These are phyloP conservation scores for Simmondsia chinensis DNA, from an alignment of 148 eudicot species.

Conservation along the genomic window DNA sequence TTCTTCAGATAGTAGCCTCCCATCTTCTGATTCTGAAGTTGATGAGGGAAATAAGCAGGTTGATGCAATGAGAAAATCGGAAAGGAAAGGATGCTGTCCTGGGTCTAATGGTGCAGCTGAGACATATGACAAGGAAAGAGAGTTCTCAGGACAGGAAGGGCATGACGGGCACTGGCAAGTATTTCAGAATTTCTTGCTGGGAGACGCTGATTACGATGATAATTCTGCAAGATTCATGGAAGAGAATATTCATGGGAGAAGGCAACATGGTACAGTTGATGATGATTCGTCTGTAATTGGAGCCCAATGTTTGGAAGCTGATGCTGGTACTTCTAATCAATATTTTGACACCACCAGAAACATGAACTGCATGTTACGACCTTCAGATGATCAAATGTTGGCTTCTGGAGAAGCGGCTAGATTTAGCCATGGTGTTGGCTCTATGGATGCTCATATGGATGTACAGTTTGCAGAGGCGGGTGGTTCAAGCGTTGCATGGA, in stretches of 20 bases:
- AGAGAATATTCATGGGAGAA: slow-evolving; percentile 37
- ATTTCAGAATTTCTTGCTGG: slow-evolving; percentile 72
- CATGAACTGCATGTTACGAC: slow-evolving; percentile 21
- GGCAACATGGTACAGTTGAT: slow-evolving; percentile 19
- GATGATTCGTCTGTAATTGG: slow-evolving; percentile 51
- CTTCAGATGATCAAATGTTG: slow-evolving; percentile 33
- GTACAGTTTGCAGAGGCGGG: slow-evolving; percentile 35
- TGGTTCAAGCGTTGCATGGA: slow-evolving; percentile 32
- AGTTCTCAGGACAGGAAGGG: slow-evolving; percentile 23
- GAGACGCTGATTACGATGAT: slow-evolving; percentile 49
- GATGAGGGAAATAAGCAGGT: slow-evolving; percentile 15
- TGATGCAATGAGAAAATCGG: slow-evolving; percentile 22
- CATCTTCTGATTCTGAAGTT: slow-evolving; percentile 47
- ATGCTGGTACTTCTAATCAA: slow-evolving; percentile 19
- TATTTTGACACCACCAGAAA: slow-evolving; percentile 29
- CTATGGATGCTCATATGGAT: slow-evolving; percentile 17
- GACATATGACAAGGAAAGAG: slow-evolving; percentile 16
- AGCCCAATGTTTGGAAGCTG: slow-evolving; percentile 13
- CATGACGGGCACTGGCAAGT: slow-evolving; percentile 87
- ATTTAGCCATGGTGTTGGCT: slow-evolving; percentile 9
- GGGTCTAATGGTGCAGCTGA: slow-evolving; percentile 22
- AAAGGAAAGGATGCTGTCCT: slow-evolving; percentile 24
- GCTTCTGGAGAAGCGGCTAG: slow-evolving; percentile 18
- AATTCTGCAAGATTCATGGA: slow-evolving; percentile 41
- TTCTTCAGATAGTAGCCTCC: slow-evolving; percentile 36